Conservation (phyloP, 2,329 filamentous ascomycete species). For the Delphinella strobiligena region DNA sequence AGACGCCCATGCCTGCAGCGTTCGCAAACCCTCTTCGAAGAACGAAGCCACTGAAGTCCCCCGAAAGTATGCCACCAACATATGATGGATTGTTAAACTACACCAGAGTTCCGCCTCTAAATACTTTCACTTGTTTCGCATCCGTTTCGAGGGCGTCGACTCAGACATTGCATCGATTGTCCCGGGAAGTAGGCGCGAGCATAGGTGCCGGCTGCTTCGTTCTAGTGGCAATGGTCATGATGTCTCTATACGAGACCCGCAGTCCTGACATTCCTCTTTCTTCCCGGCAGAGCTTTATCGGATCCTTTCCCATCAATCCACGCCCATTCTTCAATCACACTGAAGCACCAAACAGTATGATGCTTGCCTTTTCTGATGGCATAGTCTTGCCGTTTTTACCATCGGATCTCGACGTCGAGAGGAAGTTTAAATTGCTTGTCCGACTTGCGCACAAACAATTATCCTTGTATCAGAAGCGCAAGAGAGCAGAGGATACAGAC, state of each 20-base stretch:
- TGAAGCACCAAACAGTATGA: conserved; percentile 29
- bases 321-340: conserved; percentile 29
- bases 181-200: conserved; percentile 24
- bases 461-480: conserved; percentile 32
- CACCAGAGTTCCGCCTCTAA: conserved; percentile 23
- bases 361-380: conserved; percentile 36
- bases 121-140: conserved; percentile 21
- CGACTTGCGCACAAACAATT: conserved; percentile 31
- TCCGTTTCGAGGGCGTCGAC: conserved; percentile 22
- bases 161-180: conserved; percentile 25
- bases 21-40: conserved; percentile 31
- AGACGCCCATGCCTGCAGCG: conserved; percentile 25
- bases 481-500: conserved; percentile 11
- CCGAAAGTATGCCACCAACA: conserved; percentile 16
- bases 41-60: not conserved
- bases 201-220: conserved; percentile 36
- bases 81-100: conserved; percentile 30
- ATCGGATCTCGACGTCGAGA: conserved; percentile 21
- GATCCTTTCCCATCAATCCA: conserved; percentile 35
- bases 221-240: conserved; percentile 34
- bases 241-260: conserved; percentile 28
- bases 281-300: conserved; percentile 28
- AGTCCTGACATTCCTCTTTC: conserved; percentile 17
- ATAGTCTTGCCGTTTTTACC: conserved; percentile 32
- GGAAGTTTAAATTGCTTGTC: conserved; percentile 27